Evolutionary conservation across 1,284 basidiomycete genomes (phyloP), one percentile per base, ranked within the genome.

Genomic region (Apiotrichum gracile): DNA sequence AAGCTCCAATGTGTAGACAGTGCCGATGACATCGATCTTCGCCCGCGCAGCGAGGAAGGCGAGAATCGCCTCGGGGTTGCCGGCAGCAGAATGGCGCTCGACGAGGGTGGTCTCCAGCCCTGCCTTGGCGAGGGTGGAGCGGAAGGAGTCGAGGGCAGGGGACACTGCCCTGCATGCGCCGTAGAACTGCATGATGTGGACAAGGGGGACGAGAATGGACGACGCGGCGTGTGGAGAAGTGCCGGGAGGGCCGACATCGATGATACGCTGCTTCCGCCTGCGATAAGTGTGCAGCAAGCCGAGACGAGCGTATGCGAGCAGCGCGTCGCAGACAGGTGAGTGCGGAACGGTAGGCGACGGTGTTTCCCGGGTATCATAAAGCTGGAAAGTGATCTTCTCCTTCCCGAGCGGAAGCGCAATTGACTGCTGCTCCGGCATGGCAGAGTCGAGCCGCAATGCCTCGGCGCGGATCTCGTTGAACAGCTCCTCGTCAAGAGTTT

Each of bases 401-500:
- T 56, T 56, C 0, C 64, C 69, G 7, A 66, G 48, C 9, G 54
- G 45, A 1, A 69, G 40, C 0, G 51, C 42, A 14, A 69, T 53
- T 3, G 54, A 52, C 22, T 52, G 44, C 2, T 55, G 45, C 25
- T 67, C 64, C 14, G 66, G 51, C 9, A 57, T 55, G 7, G 57
- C 55, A 13, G 47, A 55, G 31, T 58, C 60, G 19, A 62, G 21
- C 14, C 57, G 52, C 4, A 47, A 19, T 1, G 61, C 62, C 49
- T 70, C 70, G 17, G 38, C 41, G 4, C 65, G 61, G 4, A 70
- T 55, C 58, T 70, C 67, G 39, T 55, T 55, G 50, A 70, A 75
- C 6, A 76, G 55, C 42, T 76, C 74, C 50, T 72, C 70, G 44
- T 76, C 74, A 31, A 76, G 65, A 8, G 68, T 66, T 50, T 76